phyloP scores from a whole-genome alignment of 2,329 filamentous ascomycete genomes.

The Fusarium virguliforme region DNA sequence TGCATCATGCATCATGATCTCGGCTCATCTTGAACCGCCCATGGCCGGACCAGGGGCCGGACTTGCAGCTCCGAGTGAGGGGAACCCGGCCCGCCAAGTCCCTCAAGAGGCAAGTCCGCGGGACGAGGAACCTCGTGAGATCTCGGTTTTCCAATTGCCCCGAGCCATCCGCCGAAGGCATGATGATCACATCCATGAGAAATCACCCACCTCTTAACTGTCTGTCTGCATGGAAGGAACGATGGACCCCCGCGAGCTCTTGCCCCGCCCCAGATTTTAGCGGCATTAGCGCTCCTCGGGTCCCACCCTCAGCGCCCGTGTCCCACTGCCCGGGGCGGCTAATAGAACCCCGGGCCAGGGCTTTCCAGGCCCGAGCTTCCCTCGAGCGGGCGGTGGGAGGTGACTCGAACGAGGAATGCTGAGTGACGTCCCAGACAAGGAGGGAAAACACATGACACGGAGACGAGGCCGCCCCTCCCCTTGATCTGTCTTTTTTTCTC shows the following conservation, averaged over 20 bases:
- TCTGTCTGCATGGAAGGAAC: slow-evolving; percentile 24
- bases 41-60: slow-evolving; percentile 24
- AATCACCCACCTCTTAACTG: slow-evolving; percentile 5
- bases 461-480: slow-evolving; percentile 39
- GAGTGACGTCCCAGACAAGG: slow-evolving; percentile 26
- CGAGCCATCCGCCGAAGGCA: slow-evolving; percentile 35
- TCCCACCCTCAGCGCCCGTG: slow-evolving; percentile 12
- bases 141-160: slow-evolving; percentile 24
- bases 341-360: slow-evolving; percentile 37
- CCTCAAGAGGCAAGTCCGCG: slow-evolving; percentile 34
- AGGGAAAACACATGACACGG: slow-evolving; percentile 46
- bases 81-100: slow-evolving; percentile 33
- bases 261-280: slow-evolving; percentile 47
- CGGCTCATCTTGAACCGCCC: slow-evolving; percentile 31
- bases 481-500: slow-evolving; percentile 22
- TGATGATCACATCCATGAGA: slow-evolving; percentile 1
- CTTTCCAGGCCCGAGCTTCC: slow-evolving; percentile 25
- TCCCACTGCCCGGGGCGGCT: slow-evolving; percentile 42
- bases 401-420: slow-evolving; percentile 20
- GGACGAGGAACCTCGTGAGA: slow-evolving; percentile 9
- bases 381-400: slow-evolving; percentile 8
- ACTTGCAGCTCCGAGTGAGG: slow-evolving; percentile 38
- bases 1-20: slow-evolving; percentile 39
- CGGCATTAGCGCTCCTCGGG: slow-evolving; percentile 31
- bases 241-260: slow-evolving; percentile 5